Base-by-base conservation (phyloP, 2,329 filamentous ascomycete genomes). In the Clonostachys chloroleuca region DNA sequence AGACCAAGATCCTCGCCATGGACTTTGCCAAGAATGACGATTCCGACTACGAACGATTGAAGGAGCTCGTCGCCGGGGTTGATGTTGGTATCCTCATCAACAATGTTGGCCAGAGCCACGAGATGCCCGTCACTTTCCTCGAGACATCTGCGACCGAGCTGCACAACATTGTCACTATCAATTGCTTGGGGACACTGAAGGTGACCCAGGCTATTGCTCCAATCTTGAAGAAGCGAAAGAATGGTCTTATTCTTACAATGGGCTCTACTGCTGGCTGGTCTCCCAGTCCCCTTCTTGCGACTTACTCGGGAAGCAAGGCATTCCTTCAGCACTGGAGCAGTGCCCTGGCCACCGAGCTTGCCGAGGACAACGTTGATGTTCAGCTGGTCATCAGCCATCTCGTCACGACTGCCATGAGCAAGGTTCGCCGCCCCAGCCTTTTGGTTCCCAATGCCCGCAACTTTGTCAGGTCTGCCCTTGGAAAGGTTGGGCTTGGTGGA, bases 281-380 rank as follows among this genome's bases (percentile, higher is more conserved):
- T 51, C 94, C 94, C 8, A 96, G 90, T 1, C 92, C 95, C 6
- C 84, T 94, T 47, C 80, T 99, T 41, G 94, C 94, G 12, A 97
- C 94, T 4, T 99, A 99, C 77, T 95, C 89, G 41, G 94, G 94
- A 55, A 94, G 87, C 81, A 99, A 99, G 73, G 92, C 94, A 2
- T 99, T 99, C 79, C 78, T 99, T 43, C 92, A 97, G 70, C 86
- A 95, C 62, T 99, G 94, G 94, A 96, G 88, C 55, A 87, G 84
- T 6, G 84, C 94, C 12, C 79, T 99, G 13, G 88, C 86, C 1
- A 81, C 86, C 13, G 94, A 99, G 69, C 79, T 99, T 33, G 82
- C 86, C 52, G 81, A 85, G 2, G 78, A 88, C 57, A 88, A 89
- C 48, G 83, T 99, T 39, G 86, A 90, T 53, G 91, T 96, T n/a